These are phyloP conservation scores for Eustoma russellianum DNA, from an alignment of 257 asterid species.

Conservation along the genomic window DNA sequence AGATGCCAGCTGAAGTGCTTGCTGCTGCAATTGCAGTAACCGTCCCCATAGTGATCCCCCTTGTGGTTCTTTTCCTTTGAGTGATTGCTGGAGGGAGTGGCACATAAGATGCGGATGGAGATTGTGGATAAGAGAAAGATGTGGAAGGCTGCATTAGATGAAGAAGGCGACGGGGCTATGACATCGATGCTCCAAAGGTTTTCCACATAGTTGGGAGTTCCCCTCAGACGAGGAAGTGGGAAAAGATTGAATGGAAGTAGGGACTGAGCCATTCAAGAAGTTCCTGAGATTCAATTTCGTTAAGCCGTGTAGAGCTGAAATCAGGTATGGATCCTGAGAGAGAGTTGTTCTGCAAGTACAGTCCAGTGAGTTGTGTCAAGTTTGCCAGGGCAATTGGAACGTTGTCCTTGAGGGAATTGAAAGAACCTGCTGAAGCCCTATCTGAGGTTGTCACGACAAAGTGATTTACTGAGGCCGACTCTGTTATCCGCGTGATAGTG, in stretches of 20 bases:
- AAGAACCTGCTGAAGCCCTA: no score
- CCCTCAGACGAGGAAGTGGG: constrained; percentile 60
- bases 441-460: no score
- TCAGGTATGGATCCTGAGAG: constrained; percentile 53
- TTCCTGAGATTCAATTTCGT: constrained; percentile 49
- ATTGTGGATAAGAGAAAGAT: constrained; percentile 13
- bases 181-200: constrained; percentile 41
- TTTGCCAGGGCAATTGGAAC: constrained; percentile 34
- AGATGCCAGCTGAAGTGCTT: constrained; percentile 22
- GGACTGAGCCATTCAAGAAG: constrained; percentile 53
- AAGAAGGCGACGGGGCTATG: constrained; percentile 19
- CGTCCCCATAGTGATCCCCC: constrained; percentile 34
- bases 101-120: constrained; percentile 23
- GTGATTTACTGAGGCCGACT: no score
- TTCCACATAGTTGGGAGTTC: constrained; percentile 58
- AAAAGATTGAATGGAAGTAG: constrained; percentile 41
- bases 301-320: constrained; percentile 41
- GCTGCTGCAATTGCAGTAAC: constrained; percentile 43
- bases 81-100: constrained; percentile 31
- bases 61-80: constrained; percentile 20
- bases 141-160: constrained; percentile 20
- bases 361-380: constrained; percentile 35
- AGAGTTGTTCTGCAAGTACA: constrained; percentile 61
- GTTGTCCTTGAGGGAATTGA: constrained; percentile 52
- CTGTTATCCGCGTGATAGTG: no score